phyloP scores from a whole-genome alignment of 768 basidiomycete species.

The Mycena vulgaris region DNA sequence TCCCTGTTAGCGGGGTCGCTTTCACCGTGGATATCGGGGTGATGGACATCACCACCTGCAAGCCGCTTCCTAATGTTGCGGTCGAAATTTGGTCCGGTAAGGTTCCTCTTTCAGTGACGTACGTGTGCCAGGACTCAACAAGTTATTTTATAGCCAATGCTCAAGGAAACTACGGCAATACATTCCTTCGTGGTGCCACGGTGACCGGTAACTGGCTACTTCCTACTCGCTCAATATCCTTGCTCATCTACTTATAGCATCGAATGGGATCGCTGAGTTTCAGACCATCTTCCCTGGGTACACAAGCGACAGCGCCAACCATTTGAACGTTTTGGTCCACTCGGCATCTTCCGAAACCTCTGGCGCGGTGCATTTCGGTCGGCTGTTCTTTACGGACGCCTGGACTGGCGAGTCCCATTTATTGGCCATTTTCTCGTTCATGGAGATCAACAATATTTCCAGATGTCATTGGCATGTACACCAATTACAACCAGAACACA shows the following conservation, averaged over 20 bases:
- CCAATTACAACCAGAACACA: slow-evolving; percentile 51
- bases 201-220: slow-evolving; percentile 1
- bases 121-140: no score
- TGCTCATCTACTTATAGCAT: slow-evolving; percentile 13
- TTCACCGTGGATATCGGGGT: slow-evolving; percentile 36
- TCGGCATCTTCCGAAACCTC: slow-evolving; percentile 43
- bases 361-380: slow-evolving; percentile 50
- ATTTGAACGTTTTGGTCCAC: slow-evolving; percentile 55
- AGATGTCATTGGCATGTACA: slow-evolving; percentile 44
- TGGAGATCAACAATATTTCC: not conserved
- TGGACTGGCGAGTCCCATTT: slow-evolving; percentile 43
- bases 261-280: slow-evolving; percentile 57
- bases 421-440: not conserved
- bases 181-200: slow-evolving; percentile 53
- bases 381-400: slow-evolving; percentile 57
- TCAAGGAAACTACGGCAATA: slow-evolving; percentile 49
- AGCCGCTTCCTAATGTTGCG: slow-evolving; percentile 49
- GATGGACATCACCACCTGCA: slow-evolving; percentile 56
- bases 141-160: slow-evolving; percentile 50
- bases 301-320: slow-evolving; percentile 53
- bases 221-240: not conserved
- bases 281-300: slow-evolving; percentile 55
- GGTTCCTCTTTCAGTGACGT: no score
- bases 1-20: no score
- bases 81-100: not conserved